Conservation (phyloP, 768 basidiomycete genomes). For the Boletus sp. region DNA sequence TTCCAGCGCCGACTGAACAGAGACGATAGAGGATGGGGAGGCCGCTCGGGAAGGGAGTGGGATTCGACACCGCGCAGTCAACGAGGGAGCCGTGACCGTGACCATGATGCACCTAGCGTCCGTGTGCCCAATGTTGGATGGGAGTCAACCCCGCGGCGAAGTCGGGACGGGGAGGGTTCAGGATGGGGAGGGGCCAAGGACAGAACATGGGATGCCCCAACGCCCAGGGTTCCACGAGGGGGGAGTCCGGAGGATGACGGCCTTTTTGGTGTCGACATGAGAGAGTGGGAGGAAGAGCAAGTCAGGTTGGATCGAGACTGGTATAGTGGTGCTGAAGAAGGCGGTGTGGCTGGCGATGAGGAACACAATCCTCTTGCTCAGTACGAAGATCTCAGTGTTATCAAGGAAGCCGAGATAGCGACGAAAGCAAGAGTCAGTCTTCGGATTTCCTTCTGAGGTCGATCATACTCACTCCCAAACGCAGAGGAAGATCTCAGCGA, state of each 20-base stretch:
- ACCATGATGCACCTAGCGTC: slow-evolving; percentile 72
- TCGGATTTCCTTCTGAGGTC: neutral
- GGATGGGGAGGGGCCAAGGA: slow-evolving; percentile 60
- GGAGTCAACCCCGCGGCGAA: slow-evolving; percentile 84
- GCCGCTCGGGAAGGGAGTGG: slow-evolving; percentile 41
- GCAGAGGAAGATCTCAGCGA: slow-evolving; percentile 85
- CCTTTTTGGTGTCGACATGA: slow-evolving; percentile 61
- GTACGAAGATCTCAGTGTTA: slow-evolving; percentile 77
- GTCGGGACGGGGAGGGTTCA: slow-evolving; percentile 49
- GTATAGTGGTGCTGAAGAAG: slow-evolving; percentile 92
- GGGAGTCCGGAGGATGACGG: slow-evolving; percentile 69
- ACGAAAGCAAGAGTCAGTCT: slow-evolving; percentile 66
- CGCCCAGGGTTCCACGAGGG: slow-evolving; percentile 64
- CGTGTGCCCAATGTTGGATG: slow-evolving; percentile 90
- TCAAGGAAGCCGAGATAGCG: slow-evolving; percentile 72
- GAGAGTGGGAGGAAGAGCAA: slow-evolving; percentile 99
- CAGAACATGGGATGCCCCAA: slow-evolving; percentile 80
- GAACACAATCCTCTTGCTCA: slow-evolving; percentile 91
- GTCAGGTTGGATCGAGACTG: slow-evolving; percentile 89
- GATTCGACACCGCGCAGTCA: slow-evolving; percentile 61
- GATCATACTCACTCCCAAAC: slow-evolving; percentile 16
- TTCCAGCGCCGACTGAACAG: slow-evolving; percentile 92
- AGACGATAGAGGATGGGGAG: slow-evolving; percentile 51
- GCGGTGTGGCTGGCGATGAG: slow-evolving; percentile 80
- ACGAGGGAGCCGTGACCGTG: slow-evolving; percentile 36